Base-by-base conservation (phyloP, 2,329 filamentous ascomycete species). In the Zymoseptoria brevis region DNA sequence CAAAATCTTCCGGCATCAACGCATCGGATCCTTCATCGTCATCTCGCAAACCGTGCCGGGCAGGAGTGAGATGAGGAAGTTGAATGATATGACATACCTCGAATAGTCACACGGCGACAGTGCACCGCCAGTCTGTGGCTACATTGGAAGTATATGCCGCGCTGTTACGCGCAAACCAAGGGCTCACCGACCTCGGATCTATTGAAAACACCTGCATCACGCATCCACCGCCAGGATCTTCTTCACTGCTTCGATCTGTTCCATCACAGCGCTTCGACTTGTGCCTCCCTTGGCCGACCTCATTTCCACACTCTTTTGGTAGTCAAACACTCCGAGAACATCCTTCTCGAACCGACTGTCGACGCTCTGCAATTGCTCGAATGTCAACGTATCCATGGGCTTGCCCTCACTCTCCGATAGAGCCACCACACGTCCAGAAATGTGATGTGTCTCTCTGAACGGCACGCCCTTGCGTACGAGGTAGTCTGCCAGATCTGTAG, bases 271-370 rank as follows among this genome's bases (percentile, higher is more conserved):
- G 11, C 81, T 81, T 75, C 82, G 85, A 77, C 88, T 91, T 22
- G 89, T 94, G 26, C 90, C 89, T 22, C 90, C 91, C 66, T 85
- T 85, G 2, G 89, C 86, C 50, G 84, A 82, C 69, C 87, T 84
- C 78, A 87, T 81, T 80, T 96, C 90, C 6, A 96, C 89, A 61
- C 87, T 89, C 64, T 83, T 83, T 75, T 95, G 87, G 69, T 94
- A 96, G 75, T 95, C 83, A 71, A 96, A 88, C 24, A 83, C 83
- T 53, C 83, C 77, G 53, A 82, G 74, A 49, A 95, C 83, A 71
- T 94, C 89, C 60, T 85, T 80, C 29, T 83, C 85, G 64, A 95
- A 89, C 55, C 88, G 80, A 1, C 74, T 68, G 64, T 93, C 88
- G 2, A 95, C 82, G 4, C 74, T 79, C 76, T 87, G 80, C 56